A percentile compares a stretch with the other conserved stretches of the same genome.
These are phyloP conservation scores for Chaetothyriales sp. DNA, from an alignment of 2,329 filamentous ascomycete genomes.

Conservation along the genomic window DNA sequence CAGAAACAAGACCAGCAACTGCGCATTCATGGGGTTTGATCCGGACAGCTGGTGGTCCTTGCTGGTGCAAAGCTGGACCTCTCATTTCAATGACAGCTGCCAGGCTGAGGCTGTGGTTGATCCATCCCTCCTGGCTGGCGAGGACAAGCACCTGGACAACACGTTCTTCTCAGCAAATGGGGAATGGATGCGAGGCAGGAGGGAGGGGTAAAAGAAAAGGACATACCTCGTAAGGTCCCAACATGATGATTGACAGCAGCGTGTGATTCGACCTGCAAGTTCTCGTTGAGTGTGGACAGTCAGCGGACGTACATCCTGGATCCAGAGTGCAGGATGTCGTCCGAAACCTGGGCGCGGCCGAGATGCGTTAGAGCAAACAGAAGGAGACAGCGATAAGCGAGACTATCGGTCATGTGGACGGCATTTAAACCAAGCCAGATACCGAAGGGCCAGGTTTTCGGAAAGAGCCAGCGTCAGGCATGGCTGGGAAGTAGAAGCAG, in stretches of 20 bases:
- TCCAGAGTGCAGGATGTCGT: background rate
- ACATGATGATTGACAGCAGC: background rate
- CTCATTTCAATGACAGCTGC: background rate
- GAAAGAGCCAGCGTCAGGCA: too few species aligned
- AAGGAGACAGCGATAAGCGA: background rate
- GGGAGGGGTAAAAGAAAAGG: too few species aligned
- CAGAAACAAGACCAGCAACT: slow-evolving; percentile 1
- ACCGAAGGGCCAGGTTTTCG: background rate
- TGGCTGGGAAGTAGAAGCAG: too few species aligned
- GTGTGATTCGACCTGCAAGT: background rate
- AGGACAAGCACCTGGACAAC: background rate
- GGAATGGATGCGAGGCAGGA: too few species aligned
- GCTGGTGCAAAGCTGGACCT: background rate
- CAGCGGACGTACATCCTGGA: background rate
- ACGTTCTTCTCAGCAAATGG: too few species aligned
- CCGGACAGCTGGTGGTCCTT: background rate
- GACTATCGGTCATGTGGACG: too few species aligned
- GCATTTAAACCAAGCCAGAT: background rate
- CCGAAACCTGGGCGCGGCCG: background rate
- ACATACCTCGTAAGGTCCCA: slow-evolving; percentile 1
- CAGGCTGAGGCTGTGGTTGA: background rate
- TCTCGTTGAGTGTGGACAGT: background rate
- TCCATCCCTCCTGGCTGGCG: background rate
- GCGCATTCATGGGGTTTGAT: background rate
- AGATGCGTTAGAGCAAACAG: background rate